Evolutionary conservation across 108 stramenopile genomes (phyloP), one percentile per base, ranked within the genome.

Genomic region (Schizochytrium sp.): DNA sequence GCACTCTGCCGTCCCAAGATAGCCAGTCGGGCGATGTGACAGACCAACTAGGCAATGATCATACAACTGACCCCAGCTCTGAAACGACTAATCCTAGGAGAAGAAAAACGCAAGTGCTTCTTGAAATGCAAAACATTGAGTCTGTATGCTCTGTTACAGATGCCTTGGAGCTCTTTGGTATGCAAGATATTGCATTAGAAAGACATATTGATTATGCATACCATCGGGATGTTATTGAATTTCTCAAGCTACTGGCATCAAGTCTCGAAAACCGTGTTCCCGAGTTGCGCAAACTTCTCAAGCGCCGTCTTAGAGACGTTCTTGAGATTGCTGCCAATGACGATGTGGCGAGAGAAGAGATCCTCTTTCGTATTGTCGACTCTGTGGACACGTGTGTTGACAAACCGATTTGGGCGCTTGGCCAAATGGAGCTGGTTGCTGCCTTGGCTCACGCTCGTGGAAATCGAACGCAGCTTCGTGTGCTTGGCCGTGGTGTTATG

Each of bases 361-460:
- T 83, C 15, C 8, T 83, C 17, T 10, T 10, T 3, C 76, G 76
- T n/a, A 83, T 83, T n/a, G 53, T 10, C 53, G 76, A 83, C 53
- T 46, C 76, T 2, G 76, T 83, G 0, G 76, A 83, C 76, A 53
- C 76, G 8, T 83, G 76, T 53, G 53, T n/a, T n/a, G 76, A 83
- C 76, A 83, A 83, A 53, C 76, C 76, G 28, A 40, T 83, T 5
- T 83, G 76, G 76, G 76, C 76, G 47, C 55, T 83, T 47, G 28
- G 28, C 28, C 76, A 83, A 40, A 55, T 83, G 1, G 55, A 10
- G 15, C 76, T 83, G 0, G 76, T 55, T 13, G 47, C 50, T 3
- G 50, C 50, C 28, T 40, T 83, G 19, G 76, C 76, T 83, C 76
- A 83, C 10, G 76, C 76, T 8, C 10, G 76, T 0, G 76, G 76